These are phyloP conservation scores for Neurospora sublineolata DNA, from an alignment of 495 filamentous ascomycete species.

Conservation along the genomic window DNA sequence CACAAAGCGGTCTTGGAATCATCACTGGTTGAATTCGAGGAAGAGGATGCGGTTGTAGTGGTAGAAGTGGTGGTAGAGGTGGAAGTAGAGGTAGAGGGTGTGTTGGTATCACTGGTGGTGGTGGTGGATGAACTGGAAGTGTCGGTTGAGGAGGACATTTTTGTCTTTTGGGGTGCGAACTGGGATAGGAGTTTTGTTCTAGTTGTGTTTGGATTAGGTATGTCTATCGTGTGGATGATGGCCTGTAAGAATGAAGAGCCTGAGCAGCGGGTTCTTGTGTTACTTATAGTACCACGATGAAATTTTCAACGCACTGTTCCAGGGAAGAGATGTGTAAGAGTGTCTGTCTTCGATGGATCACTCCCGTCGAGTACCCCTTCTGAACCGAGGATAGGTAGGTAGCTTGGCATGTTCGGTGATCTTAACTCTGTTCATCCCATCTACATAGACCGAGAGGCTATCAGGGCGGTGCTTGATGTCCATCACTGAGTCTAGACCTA, in stretches of 20 bases:
- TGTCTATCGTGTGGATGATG: not conserved
- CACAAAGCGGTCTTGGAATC: not conserved
- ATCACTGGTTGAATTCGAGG: not conserved
- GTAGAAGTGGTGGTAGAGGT: not conserved
- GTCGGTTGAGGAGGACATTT: not conserved
- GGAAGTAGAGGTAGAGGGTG: not conserved
- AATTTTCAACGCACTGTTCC: not conserved
- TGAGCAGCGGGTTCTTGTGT: not conserved
- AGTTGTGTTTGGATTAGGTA: too few species aligned
- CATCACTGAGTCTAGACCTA: not conserved
- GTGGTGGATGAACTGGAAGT: not conserved
- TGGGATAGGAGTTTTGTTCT: too few species aligned
- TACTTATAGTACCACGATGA: not conserved
- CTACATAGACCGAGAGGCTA: not conserved
- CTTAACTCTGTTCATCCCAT: not conserved
- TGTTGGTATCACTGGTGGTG: not conserved
- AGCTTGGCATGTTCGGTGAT: not conserved
- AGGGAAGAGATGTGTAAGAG: not conserved
- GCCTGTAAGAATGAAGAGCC: rapidly evolving
- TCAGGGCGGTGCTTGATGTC: not conserved
- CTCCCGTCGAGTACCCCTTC: not conserved
- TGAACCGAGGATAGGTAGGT: not conserved
- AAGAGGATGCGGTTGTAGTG: not conserved
- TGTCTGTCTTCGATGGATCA: not conserved
- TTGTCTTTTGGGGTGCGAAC: not conserved